Percentiles rank a stretch among this genome's conserved stretches.
These are phyloP conservation scores for Hypoxylon subgilvum DNA, from an alignment of 495 filamentous ascomycete species.

Conservation along the genomic window DNA sequence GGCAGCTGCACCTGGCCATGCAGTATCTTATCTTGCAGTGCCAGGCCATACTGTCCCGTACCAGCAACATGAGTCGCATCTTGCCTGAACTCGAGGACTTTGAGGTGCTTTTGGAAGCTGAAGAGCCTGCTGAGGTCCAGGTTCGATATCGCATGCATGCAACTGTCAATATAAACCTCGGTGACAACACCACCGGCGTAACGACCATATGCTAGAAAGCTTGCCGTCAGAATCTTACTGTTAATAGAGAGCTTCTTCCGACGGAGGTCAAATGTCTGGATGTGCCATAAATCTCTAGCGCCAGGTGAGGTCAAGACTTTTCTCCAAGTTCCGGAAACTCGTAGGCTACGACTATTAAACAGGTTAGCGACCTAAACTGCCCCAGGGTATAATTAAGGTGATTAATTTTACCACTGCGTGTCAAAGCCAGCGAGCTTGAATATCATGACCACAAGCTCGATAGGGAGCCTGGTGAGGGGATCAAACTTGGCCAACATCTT, in stretches of 20 bases:
- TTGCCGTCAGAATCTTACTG: neutral
- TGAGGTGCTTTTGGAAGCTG: conserved; percentile 8
- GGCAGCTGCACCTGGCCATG: neutral
- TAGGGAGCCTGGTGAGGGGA: conserved; percentile 55
- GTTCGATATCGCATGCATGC: neutral
- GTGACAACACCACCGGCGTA: conserved; percentile 25
- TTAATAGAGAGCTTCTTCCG: no score
- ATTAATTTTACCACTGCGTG: conserved; percentile 55
- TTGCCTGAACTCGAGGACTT: conserved; percentile 28
- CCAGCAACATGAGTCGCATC: no score
- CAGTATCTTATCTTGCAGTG: no score
- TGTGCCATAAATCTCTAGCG: conserved; percentile 24
- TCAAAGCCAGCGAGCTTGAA: conserved; percentile 55
- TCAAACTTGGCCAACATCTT: conserved; percentile 39
- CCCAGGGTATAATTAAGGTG: neutral
- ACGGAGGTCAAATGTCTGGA: conserved; percentile 18
- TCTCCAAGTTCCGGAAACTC: conserved; percentile 36
- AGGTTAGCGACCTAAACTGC: no score
- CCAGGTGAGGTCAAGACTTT: conserved; percentile 9
- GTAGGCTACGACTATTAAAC: conserved; percentile 27
- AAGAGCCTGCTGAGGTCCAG: conserved; percentile 1
- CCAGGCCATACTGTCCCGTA: no score
- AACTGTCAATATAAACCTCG: conserved; percentile 19
- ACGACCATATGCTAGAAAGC: conserved; percentile 10
- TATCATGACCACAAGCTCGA: conserved; percentile 56